Conservation (phyloP, 2,329 filamentous ascomycete genomes). For the Fusarium buxicola region DNA sequence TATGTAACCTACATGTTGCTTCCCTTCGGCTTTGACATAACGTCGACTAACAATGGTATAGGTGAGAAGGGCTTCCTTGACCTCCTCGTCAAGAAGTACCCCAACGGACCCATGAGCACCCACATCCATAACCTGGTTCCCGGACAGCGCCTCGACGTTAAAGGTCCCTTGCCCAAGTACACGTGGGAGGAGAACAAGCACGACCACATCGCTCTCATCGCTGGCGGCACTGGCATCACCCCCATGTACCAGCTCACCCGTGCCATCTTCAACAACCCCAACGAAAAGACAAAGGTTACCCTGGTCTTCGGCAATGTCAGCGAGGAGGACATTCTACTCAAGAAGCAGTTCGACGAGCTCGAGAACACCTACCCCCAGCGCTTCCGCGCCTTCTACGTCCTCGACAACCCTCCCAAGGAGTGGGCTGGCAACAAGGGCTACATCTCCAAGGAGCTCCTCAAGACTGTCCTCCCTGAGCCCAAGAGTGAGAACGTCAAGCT, state of each 20-base stretch:
- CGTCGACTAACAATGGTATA: conserved; percentile 50
- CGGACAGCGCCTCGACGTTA: conserved; percentile 87
- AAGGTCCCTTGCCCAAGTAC: conserved; percentile 97
- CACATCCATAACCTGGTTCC: conserved; percentile 87
- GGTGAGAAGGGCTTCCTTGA: conserved; percentile 84
- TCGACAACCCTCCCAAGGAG: conserved; percentile 84
- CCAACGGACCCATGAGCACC: conserved; percentile 88
- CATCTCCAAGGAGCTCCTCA: conserved; percentile 91
- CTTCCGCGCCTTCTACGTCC: conserved; percentile 94
- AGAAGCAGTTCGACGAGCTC: conserved; percentile 83
- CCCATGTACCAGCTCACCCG: conserved; percentile 97
- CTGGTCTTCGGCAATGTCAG: conserved; percentile 91
- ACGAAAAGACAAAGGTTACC: conserved; percentile 97
- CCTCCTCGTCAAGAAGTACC: conserved; percentile 92
- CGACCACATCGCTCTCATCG: conserved; percentile 85
- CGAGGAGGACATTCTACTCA: conserved; percentile 92
- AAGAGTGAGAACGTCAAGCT: conserved; percentile 94
- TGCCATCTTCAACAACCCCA: conserved; percentile 94
- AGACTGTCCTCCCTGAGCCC: conserved; percentile 93
- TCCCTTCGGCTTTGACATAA: not conserved
- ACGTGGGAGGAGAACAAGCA: conserved; percentile 92
- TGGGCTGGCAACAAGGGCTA: conserved; percentile 83
- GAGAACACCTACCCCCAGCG: conserved; percentile 96
- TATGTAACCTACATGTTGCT: conserved; percentile 51
- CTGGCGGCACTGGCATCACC: conserved; percentile 96